Evolutionary conservation across 331 rosid genomes (phyloP).

Genomic region (Malus hybrid): DNA sequence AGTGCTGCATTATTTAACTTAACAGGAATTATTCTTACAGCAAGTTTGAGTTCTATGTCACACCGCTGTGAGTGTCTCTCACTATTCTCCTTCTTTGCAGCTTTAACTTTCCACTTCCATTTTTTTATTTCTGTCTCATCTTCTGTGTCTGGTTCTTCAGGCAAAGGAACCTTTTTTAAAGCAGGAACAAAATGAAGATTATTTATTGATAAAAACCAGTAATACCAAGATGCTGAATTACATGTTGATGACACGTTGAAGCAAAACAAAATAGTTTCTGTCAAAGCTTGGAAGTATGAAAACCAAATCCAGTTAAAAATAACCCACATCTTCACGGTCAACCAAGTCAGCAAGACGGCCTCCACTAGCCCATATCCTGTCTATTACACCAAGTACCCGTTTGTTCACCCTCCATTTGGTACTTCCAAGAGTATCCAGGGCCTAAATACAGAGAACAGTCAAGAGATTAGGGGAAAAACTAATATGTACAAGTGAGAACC

Average conservation of each 20-base stretch:
- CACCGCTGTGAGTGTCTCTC: constrained; percentile 89
- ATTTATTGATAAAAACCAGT: neutral
- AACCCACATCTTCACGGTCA: constrained; percentile 69
- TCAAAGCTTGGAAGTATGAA: neutral
- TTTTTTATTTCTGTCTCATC: constrained; percentile 65
- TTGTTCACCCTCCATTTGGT: constrained; percentile 85
- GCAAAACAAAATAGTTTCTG: neutral
- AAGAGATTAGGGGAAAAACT: constrained; percentile 20
- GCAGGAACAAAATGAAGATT: neutral
- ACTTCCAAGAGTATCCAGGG: constrained; percentile 72
- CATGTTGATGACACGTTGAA: neutral
- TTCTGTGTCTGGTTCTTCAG: constrained; percentile 65
- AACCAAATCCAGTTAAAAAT: neutral
- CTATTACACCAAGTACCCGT: constrained; percentile 62
- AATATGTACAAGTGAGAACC: neutral
- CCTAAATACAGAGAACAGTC: constrained; percentile 33
- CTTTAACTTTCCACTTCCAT: constrained; percentile 86
- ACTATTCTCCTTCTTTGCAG: constrained; percentile 48
- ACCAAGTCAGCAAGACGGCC: constrained; percentile 74
- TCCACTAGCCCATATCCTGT: constrained; percentile 88
- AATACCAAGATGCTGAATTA: neutral
- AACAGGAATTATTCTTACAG: constrained; percentile 48
- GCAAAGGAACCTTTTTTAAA: constrained; percentile 48
- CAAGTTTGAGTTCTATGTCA: constrained; percentile 80
- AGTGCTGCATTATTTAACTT: constrained; percentile 2